These are phyloP conservation scores for Prunus mume DNA, from an alignment of 306 rosid genomes.

Conservation along the genomic window DNA sequence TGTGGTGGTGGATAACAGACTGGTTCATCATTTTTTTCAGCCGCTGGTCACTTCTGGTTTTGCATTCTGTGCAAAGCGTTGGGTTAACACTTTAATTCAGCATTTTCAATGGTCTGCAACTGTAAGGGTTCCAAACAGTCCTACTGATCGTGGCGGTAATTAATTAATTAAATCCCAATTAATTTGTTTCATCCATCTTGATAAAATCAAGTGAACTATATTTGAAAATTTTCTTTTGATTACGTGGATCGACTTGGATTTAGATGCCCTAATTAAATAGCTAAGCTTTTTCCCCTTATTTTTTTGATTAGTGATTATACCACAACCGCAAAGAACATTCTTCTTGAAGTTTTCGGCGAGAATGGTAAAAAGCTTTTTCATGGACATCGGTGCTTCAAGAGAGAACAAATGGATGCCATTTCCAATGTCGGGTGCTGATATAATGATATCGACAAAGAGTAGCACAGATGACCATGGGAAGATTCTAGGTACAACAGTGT, in stretches of 20 bases:
- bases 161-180: not conserved
- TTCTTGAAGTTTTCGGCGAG: slow-evolving; percentile 46
- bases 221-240: no score
- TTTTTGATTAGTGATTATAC: not conserved
- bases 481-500: slow-evolving; percentile 22
- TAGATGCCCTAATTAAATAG: no score
- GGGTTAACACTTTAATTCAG: slow-evolving; percentile 38
- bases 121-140: no score
- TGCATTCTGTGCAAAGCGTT: slow-evolving; percentile 55
- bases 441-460: slow-evolving; percentile 25
- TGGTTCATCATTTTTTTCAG: not conserved
- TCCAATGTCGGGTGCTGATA: slow-evolving; percentile 13
- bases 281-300: not conserved
- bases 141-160: no score
- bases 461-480: slow-evolving; percentile 1
- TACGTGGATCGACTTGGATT: no score
- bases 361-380: slow-evolving; percentile 41
- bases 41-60: slow-evolving; percentile 22
- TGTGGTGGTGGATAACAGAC: not conserved
- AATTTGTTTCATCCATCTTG: not conserved
- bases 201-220: not conserved
- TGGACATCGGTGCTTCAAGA: slow-evolving; percentile 19
- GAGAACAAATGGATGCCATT: slow-evolving; percentile 39
- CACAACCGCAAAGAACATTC: slow-evolving; percentile 34
- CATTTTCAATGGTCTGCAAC: slow-evolving; percentile 24